Percentiles rank a stretch among this genome's conserved stretches.
Evolutionary conservation across 345 rosid species (phyloP).

Genomic region (Eucalyptus melliodora): DNA sequence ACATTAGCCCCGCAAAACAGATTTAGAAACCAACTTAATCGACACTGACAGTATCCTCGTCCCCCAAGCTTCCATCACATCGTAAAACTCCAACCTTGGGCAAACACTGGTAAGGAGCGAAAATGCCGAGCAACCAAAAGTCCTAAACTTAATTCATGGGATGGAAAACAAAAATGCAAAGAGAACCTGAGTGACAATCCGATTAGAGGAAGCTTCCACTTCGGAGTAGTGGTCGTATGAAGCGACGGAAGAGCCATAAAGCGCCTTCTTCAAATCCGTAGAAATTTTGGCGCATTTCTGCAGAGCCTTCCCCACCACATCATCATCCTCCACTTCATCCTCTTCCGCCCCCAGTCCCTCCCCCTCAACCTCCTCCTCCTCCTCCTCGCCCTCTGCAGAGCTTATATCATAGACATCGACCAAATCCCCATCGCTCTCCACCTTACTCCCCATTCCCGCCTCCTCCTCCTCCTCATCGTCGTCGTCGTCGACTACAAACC

Average conservation of each 20-base stretch:
- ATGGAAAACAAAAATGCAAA: not conserved
- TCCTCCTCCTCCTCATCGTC: constrained; percentile 13
- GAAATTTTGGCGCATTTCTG: constrained; percentile 87
- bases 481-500: constrained; percentile 72
- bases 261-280: constrained; percentile 54
- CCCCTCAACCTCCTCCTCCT: not conserved
- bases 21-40: not conserved
- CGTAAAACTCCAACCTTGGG: not conserved
- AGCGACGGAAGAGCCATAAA: constrained; percentile 59
- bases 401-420: constrained; percentile 29
- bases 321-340: constrained; percentile 23
- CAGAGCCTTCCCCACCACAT: constrained; percentile 82
- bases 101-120: not conserved
- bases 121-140: not conserved
- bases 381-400: constrained; percentile 34
- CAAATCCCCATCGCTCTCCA: constrained; percentile 15
- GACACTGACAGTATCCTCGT: not conserved
- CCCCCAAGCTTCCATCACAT: not conserved
- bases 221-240: constrained; percentile 70
- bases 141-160: not conserved
- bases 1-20: not conserved
- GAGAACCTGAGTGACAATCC: constrained; percentile 81
- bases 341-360: constrained; percentile 1
- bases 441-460: not conserved
- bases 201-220: constrained; percentile 70